Evolutionary conservation across 345 rosid genomes (phyloP), one percentile per base, ranked within the genome.

Genomic region (Salix udensis): DNA sequence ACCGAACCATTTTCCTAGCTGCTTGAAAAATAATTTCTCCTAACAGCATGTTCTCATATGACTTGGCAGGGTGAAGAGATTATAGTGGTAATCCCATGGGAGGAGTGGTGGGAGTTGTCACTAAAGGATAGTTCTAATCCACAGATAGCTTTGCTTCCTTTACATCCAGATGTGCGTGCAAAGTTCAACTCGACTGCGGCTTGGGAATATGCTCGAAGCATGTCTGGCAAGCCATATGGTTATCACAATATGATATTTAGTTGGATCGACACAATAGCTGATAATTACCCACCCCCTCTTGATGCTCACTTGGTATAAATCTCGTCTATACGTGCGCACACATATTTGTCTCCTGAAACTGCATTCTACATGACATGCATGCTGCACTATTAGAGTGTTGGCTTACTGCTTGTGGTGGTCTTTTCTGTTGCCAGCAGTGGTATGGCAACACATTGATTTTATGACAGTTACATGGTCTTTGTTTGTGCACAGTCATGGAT

Each of bases 231-330:
- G 76, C 98, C 98, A n/a, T 96, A 96, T 83, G 99, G 99, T 76
- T 96, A 96, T 84, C 99, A 96, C 84, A 96, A 96, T 89, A 92
- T 94, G 99, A 92, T 96, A 77, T 96, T 96, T 83, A 96, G 99
- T 88, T 92, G 98, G 99, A 93, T 96, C 36, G 98, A 94, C 70
- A 93, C 99, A 61, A 72, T 96, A 34, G 92, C 88, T 62, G 97
- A 90, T 80, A 93, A 96, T 84, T 96, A 90, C 88, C 98, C 99
- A 13, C 99, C 99, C 68, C 99, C 97, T 76, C 92, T 96, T 81
- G 99, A 90, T 92, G 90, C 99, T 90, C 99, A 93, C 96, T 90
- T 96, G 96, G 97, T 96, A 95, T 76, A 76, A 74, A 36, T 81
- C 77, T 74, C 61, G 31, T 30, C 21, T 79, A 67, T 53, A 16